Base-by-base conservation (phyloP, 768 basidiomycete genomes). In the Collybia nuda region DNA sequence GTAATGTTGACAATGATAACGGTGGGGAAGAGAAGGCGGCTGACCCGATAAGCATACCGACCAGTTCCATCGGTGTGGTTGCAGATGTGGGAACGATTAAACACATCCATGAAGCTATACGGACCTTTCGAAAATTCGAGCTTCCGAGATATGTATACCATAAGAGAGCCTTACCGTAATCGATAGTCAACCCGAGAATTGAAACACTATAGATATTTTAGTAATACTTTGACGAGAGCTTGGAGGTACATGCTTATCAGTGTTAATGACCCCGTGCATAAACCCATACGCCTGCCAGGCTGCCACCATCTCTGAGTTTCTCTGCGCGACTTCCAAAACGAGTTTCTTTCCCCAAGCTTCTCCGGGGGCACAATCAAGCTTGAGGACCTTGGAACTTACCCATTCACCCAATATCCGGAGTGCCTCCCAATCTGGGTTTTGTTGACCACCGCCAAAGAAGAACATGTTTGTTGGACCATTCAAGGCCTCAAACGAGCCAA, bases 251-350 rank as follows among this genome's bases (percentile, higher is more conserved):
- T 56, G 88, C 89, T 96, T 97, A 72, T 98, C 96, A 1, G 95
- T 96, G 62, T 98, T 98, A 59, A 99, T 93, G 32, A 99, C 96
- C 0, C 93, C 93, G 62, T 94, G 91, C 92, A 93, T 92, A 64
- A 90, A 94, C 1, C 93, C 93, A 65, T 88, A 90, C 6, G 83
- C 92, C 68, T 98, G 96, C 97, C 97, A 98, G 3, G 79, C 88
- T 8, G 94, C 97, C 0, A 94, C 90, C 90, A 95, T 98, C 63
- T 73, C 74, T 39, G 90, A 95, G 62, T 97, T 98, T 61, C 93
- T 74, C 65, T 79, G 81, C 14, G 92, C 85, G 0, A 84, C 84
- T 58, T 97, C 93, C 56, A 85, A 69, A 1, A 96, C 77, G 40
- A 98, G 66, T 40, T 79, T 73, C 62, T 75, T 75, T 3, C 81